Evolutionary conservation across 768 basidiomycete species (phyloP), one percentile per base, ranked within the genome.

Genomic region (Pulveroboletus sp.): DNA sequence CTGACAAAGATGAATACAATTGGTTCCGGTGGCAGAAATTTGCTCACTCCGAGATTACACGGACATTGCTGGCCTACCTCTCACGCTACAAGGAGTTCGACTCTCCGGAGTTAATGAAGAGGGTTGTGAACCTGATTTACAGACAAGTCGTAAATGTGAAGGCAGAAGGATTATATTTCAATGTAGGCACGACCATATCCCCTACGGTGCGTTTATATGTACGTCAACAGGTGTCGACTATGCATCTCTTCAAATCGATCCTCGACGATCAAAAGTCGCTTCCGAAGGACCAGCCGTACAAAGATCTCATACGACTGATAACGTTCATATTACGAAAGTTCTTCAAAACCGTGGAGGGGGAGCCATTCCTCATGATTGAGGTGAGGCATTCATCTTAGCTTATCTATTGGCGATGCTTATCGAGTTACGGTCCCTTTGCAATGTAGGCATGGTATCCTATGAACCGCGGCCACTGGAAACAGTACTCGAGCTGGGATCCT

Each of bases 141-240:
- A 81, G 96, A 13, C 91, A 95, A 56, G 93, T 86, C 39, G 82
- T 99, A 53, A 84, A 80, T 59, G 85, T 86, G 14, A 93, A 96
- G 66, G 91, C 93, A 1, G 96, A 98, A 65, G 95, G 87, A 0
- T 70, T 99, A 8, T 98, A 92, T 69, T 99, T 95, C 80, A 91
- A 94, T 71, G 95, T 93, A 52, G 47, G 79, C 67, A 42, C 30
- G 8, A 17, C 27, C 37, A 43, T 43, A 37, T 21, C 14, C 33
- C 44, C 35, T 53, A 26, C 32, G 42, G 35, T n/a, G 30, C 43
- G 44, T 54, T 55, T 32, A 53, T 45, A 43, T 36, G 56, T 55
- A 66, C 53, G 50, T 68, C 51, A 52, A 50, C 68, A 97, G 94
- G 93, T 90, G 10, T 91, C 94, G 31, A 89, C 89, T 11, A 71